These are phyloP conservation scores for Arthrobotrys sinensis DNA, from an alignment of 2,329 filamentous ascomycete genomes.

Conservation along the genomic window DNA sequence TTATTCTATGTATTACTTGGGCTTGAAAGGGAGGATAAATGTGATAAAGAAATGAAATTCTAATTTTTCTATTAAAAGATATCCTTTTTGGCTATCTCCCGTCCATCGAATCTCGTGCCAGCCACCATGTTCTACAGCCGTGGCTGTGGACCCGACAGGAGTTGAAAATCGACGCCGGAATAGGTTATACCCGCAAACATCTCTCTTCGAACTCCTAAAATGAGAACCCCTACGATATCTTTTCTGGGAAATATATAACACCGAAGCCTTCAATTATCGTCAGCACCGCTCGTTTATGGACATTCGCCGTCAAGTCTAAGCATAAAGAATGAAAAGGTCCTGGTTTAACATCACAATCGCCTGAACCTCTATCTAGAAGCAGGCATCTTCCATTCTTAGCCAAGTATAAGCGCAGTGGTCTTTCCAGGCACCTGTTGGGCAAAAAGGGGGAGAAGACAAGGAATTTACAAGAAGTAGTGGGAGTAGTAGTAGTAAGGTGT, in stretches of 20 bases:
- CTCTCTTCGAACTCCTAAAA: too few relatives aligned
- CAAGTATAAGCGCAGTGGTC: neutral
- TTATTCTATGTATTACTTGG: slow-evolving; percentile 3
- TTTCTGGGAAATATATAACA: too few relatives aligned
- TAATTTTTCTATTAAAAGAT: neutral
- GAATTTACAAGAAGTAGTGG: slow-evolving; percentile 41
- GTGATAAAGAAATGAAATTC: slow-evolving; percentile 4
- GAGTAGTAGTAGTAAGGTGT: slow-evolving; percentile 23
- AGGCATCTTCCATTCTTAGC: slow-evolving; percentile 21
- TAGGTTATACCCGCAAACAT: too few relatives aligned
- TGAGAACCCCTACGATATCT: too few relatives aligned
- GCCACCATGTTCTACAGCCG: too few relatives aligned
- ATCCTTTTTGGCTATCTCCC: too few relatives aligned
- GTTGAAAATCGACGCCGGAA: too few relatives aligned
- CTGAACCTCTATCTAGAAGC: slow-evolving; percentile 16
- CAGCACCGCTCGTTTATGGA: neutral
- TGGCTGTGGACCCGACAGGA: too few relatives aligned
- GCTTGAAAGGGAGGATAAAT: neutral
- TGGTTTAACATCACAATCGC: slow-evolving; percentile 20
- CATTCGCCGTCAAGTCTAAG: neutral
- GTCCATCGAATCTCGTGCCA: too few relatives aligned
- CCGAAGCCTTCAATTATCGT: too few relatives aligned
- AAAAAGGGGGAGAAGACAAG: slow-evolving; percentile 1
- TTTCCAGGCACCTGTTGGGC: slow-evolving; percentile 18
- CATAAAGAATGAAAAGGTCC: slow-evolving; percentile 2